A percentile compares a stretch with the other conserved stretches of the same genome.
These are phyloP conservation scores for Zasmidium cellare DNA, from an alignment of 2,329 filamentous ascomycete species.

Conservation along the genomic window DNA sequence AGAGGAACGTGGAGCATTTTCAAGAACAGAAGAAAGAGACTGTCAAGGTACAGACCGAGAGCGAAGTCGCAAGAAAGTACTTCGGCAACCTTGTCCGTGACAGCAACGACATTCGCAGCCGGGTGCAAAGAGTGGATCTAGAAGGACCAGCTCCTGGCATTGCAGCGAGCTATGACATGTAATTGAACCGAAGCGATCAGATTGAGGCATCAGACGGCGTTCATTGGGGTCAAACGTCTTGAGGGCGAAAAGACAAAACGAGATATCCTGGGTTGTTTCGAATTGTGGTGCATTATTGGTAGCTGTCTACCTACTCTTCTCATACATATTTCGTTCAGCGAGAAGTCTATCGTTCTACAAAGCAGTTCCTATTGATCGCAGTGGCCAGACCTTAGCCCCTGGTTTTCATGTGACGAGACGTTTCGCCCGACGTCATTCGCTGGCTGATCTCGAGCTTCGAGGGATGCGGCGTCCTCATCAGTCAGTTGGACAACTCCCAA, in stretches of 20 bases:
- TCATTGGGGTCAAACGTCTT: neutral
- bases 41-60: conserved; percentile 76
- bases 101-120: conserved; percentile 49
- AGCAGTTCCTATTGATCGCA: no score
- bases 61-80: conserved; percentile 84
- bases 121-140: conserved; percentile 54
- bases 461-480: neutral
- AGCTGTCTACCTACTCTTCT: conserved; percentile 3
- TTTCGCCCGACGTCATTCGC: neutral
- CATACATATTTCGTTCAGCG: neutral
- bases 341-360: no score
- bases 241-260: neutral
- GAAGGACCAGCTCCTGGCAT: conserved; percentile 52
- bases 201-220: conserved; percentile 5
- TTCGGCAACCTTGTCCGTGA: conserved; percentile 80
- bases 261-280: neutral
- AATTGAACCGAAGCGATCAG: conserved; percentile 9
- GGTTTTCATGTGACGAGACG: neutral
- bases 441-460: neutral
- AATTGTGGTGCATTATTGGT: neutral
- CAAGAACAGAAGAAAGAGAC: conserved; percentile 77
- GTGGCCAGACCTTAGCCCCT: no score
- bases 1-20: conserved; percentile 82
- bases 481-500: neutral
- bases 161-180: conserved; percentile 35